Base-by-base conservation (phyloP, 202 grass and related monocot species). In the Saccharum hybrid region DNA sequence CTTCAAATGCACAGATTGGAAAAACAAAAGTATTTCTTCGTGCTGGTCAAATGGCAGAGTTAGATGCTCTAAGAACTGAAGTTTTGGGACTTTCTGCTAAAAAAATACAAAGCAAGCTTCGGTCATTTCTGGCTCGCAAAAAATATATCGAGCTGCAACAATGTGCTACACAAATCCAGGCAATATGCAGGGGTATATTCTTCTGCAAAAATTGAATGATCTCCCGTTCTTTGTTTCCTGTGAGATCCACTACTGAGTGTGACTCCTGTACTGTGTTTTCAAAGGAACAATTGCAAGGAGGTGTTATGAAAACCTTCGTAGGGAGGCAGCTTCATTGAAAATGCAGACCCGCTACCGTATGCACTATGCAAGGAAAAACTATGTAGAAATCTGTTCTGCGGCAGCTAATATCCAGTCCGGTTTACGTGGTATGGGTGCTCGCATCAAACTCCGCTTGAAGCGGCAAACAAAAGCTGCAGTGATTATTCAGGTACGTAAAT, bases 11-110 rank as follows among this genome's bases (percentile, higher is more conserved):
- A 65, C 83, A 99, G 96, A 92, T 99, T 86, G 96, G 96, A 57
- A 93, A 90, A 80, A 96, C 91, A 28, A 96, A 99, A 88, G 93
- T 99, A 39, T 96, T 99, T 90, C 89, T 99, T 34, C 89, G 91
- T 46, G 93, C 96, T 79, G 96, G 96, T 84, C 96, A 96, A 89
- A 98, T 98, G 96, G 96, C 96, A 46, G 89, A 99, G 78, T 83
- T 99, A 88, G 96, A 99, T 94, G 87, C 93, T 81, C 82, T 88
- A 66, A 95, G 96, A 82, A 99, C 92, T 74, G 96, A 94, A 84
- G 89, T 99, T 66, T 82, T 99, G 84, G 96, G 91, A 71, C 71
- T 68, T 43, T 96, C 93, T 41, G 96, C 93, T 18, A 96, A 87
- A 72, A 99, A 88, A 84, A 89, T 99, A 91, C 96, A 99, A 88